A percentile compares a stretch with the other conserved stretches of the same genome.
phyloP scores from a whole-genome alignment of 176 grass and related monocot species.

The Musa itinerans region DNA sequence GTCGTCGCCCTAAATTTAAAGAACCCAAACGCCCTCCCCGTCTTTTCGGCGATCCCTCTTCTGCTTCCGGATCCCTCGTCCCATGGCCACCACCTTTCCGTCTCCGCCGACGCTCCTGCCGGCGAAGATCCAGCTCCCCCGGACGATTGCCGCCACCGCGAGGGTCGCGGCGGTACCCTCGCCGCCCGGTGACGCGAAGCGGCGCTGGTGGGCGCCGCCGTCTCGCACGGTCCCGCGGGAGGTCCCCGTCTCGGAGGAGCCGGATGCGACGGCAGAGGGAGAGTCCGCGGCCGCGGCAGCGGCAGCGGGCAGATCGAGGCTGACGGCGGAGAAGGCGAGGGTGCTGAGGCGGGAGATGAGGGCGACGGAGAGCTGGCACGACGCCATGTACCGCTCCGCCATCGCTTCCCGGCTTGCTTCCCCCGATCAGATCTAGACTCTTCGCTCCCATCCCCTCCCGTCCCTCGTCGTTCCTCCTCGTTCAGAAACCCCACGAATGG shows the following conservation, averaged over 20 bases:
- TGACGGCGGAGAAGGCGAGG: conserved; percentile 33
- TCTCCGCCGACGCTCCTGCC: neutral
- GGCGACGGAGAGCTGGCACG: conserved; percentile 19
- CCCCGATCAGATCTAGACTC: neutral
- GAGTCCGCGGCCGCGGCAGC: neutral
- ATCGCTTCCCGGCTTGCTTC: conserved; percentile 25
- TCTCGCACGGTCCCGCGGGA: neutral
- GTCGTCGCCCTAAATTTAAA: conserved; percentile 2
- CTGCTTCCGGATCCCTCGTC: neutral
- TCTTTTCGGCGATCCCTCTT: neutral
- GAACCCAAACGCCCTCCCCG: neutral
- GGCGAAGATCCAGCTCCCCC: neutral
- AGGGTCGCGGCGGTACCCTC: neutral
- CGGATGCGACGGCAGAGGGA: neutral
- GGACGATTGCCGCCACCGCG: neutral
- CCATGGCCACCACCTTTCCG: neutral
- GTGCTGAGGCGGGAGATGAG: conserved; percentile 20
- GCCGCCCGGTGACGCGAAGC: neutral
- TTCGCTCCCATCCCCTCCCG: neutral
- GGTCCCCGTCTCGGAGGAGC: neutral
- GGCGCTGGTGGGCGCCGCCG: conserved; percentile 18
- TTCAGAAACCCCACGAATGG: neutral
- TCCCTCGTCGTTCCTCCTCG: neutral
- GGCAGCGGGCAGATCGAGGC: neutral
- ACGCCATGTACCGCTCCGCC: conserved; percentile 30